Percentiles rank a stretch among this genome's conserved stretches.
Conservation (phyloP, 2,329 filamentous ascomycete genomes). For the Exophiala mesophila region DNA sequence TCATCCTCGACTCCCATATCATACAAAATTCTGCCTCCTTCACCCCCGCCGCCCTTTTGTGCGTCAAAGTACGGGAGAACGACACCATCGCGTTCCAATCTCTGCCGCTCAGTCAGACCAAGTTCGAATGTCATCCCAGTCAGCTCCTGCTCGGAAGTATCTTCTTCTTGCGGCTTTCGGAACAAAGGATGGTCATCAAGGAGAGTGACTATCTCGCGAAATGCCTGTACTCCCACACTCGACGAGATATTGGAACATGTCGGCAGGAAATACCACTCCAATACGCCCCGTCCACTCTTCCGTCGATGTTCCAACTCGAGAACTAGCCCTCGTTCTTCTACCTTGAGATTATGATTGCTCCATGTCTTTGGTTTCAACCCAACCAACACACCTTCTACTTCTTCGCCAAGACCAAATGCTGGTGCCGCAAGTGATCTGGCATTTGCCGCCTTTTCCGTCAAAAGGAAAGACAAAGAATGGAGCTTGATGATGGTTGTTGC, state of each 20-base stretch:
- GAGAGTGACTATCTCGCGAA: conserved; percentile 52
- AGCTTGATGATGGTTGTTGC: conserved; percentile 80
- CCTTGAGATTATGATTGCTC: conserved; percentile 5
- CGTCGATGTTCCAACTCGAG: conserved; percentile 81
- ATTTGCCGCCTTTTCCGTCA: conserved; percentile 68
- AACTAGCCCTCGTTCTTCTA: conserved; percentile 54
- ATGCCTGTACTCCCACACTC: conserved; percentile 39
- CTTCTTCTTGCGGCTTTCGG: conserved; percentile 41
- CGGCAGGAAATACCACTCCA: conserved; percentile 62
- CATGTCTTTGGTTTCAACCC: conserved; percentile 45
- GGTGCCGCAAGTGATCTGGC: conserved; percentile 72
- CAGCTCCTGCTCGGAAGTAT: conserved; percentile 47
- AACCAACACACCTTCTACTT: conserved; percentile 71
- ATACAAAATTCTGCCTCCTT: conserved; percentile 89
- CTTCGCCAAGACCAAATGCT: conserved; percentile 71
- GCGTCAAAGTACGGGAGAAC: conserved; percentile 96
- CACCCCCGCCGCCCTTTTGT: conserved; percentile 73
- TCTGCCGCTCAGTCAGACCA: conserved; percentile 84
- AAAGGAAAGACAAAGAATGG: conserved; percentile 67
- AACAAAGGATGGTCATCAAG: conserved; percentile 75
- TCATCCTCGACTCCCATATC: conserved; percentile 96
- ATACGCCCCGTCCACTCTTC: conserved; percentile 71
- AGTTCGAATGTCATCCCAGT: conserved; percentile 78
- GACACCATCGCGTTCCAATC: conserved; percentile 77
- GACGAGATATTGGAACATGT: conserved; percentile 18